Evolutionary conservation across 179 eudicot species (phyloP).

Genomic region (Silene coronaria): DNA sequence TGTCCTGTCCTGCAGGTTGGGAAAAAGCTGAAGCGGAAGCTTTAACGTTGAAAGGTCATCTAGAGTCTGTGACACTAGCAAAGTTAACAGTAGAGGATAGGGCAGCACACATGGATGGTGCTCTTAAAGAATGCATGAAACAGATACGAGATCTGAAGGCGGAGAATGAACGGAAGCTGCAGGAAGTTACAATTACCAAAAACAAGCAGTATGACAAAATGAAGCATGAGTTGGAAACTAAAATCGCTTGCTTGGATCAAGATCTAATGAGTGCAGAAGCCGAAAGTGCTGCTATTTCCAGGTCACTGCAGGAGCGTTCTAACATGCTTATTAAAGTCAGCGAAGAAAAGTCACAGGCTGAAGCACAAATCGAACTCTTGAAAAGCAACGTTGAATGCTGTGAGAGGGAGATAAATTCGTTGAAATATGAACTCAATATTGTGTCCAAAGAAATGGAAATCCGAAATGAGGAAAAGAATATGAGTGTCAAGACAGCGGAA

Average conservation of each 20-base stretch:
- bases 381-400: constrained; percentile 67
- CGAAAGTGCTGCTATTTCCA: constrained; percentile 75
- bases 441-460: constrained; percentile 86
- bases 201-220: constrained; percentile 67
- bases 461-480: constrained; percentile 91
- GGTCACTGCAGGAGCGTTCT: constrained; percentile 90
- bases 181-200: constrained; percentile 57
- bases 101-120: constrained; percentile 85
- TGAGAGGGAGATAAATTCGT: constrained; percentile 80
- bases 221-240: constrained; percentile 71
- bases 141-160: constrained; percentile 83
- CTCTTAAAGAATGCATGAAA: constrained; percentile 92
- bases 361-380: constrained; percentile 68
- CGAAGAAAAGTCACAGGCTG: constrained; percentile 81
- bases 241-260: constrained; percentile 60
- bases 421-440: constrained; percentile 85
- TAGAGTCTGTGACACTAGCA: constrained; percentile 76
- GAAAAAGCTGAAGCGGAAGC: constrained; percentile 98
- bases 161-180: constrained; percentile 69
- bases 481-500: constrained; percentile 84
- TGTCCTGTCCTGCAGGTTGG: constrained; percentile 59
- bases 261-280: constrained; percentile 66
- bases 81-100: constrained; percentile 86
- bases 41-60: constrained; percentile 60
- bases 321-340: constrained; percentile 72